A percentile compares a stretch with the other conserved stretches of the same genome.
Conservation (phyloP, 805 yeast genomes). For the Teunomyces pallodes region DNA sequence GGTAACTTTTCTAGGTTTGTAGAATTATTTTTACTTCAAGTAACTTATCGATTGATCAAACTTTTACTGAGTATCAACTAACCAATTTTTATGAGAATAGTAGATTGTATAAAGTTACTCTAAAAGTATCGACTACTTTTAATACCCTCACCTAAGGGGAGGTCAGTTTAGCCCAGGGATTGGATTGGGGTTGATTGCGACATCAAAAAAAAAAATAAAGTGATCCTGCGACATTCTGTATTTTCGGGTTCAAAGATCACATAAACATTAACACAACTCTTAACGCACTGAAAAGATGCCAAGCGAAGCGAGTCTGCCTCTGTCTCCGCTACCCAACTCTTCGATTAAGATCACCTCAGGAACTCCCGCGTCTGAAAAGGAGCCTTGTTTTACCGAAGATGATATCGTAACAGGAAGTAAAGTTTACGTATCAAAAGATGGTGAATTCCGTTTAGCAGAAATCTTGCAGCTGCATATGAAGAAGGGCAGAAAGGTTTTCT, state of each 20-base stretch:
- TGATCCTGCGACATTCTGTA: not conserved
- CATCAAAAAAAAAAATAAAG: not conserved
- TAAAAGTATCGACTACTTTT: too few species aligned
- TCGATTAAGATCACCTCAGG: not conserved
- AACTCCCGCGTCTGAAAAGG: not conserved
- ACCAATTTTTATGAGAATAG: too few species aligned
- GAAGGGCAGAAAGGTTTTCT: conserved; percentile 76
- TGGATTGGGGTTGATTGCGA: not conserved
- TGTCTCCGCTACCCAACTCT: not conserved
- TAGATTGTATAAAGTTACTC: too few species aligned
- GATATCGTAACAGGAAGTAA: conserved; percentile 76
- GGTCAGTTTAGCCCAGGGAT: too few species aligned
- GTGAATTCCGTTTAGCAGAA: conserved; percentile 78
- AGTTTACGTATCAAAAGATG: conserved; percentile 78
- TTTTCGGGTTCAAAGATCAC: not conserved
- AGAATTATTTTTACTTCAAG: too few species aligned
- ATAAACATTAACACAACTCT: not conserved
- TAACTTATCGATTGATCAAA: not conserved
- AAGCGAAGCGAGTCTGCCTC: conserved; percentile 3
- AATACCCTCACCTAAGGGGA: too few species aligned
- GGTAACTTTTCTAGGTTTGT: too few species aligned
- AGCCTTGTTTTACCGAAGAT: conserved; percentile 27
- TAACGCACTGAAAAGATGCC: not conserved
- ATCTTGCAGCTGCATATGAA: conserved; percentile 71
- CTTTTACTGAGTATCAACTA: not conserved